Conservation (phyloP, 805 yeast species). For the Zygosaccharomyces bailii region DNA sequence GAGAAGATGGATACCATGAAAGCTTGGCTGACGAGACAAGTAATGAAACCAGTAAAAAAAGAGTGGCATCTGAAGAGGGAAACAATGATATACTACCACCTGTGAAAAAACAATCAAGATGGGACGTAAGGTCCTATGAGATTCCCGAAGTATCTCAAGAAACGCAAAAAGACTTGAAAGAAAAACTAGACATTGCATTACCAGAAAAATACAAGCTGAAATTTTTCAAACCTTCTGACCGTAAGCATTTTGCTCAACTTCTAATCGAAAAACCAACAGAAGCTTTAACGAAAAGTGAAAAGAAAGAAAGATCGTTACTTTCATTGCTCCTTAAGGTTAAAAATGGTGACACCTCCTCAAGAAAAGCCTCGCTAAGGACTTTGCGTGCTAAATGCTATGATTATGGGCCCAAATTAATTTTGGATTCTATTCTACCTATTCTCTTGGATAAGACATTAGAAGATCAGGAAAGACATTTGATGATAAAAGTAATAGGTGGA, state of each 20-base stretch:
- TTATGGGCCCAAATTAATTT: slow-evolving; percentile 67
- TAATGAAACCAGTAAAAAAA: slow-evolving; percentile 40
- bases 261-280: slow-evolving; percentile 36
- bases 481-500: slow-evolving; percentile 73
- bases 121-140: slow-evolving; percentile 43
- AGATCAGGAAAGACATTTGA: slow-evolving; percentile 77
- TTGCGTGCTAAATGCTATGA: slow-evolving; percentile 59
- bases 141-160: slow-evolving; percentile 49
- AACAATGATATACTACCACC: slow-evolving; percentile 17
- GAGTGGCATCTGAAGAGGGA: slow-evolving; percentile 35
- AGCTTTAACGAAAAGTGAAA: slow-evolving; percentile 48
- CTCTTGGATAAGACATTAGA: slow-evolving; percentile 67
- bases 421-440: slow-evolving; percentile 71
- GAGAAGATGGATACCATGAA: slow-evolving; percentile 49
- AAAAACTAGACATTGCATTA: slow-evolving; percentile 48
- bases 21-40: slow-evolving; percentile 36
- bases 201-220: slow-evolving; percentile 66
- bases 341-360: slow-evolving; percentile 65
- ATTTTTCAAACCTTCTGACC: slow-evolving; percentile 68
- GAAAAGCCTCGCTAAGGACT: slow-evolving; percentile 67
- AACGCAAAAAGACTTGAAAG: slow-evolving; percentile 31
- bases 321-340: slow-evolving; percentile 64
- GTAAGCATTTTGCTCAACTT: slow-evolving; percentile 64
- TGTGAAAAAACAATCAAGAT: slow-evolving; percentile 27
- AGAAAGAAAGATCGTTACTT: slow-evolving; percentile 58